These are phyloP conservation scores for Erythrophleum ivorense DNA, from an alignment of 331 rosid genomes.

Conservation along the genomic window DNA sequence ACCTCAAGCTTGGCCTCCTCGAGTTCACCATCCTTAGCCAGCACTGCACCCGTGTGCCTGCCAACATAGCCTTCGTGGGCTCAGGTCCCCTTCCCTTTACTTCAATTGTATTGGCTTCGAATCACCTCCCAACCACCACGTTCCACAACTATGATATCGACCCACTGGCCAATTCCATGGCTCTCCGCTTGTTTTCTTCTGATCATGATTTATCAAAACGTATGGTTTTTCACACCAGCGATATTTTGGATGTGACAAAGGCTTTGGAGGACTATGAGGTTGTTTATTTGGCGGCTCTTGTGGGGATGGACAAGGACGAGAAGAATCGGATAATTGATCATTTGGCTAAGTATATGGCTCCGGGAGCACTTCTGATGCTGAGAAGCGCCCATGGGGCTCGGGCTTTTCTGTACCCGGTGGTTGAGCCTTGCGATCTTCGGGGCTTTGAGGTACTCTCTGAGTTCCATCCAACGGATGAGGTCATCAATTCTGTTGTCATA, in stretches of 20 bases:
- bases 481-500: conserved; percentile 84
- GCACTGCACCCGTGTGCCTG: conserved; percentile 51
- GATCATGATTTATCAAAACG: conserved; percentile 71
- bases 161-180: conserved; percentile 68
- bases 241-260: conserved; percentile 59
- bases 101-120: conserved; percentile 78
- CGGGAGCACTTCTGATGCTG: conserved; percentile 74
- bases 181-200: conserved; percentile 53
- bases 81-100: conserved; percentile 95
- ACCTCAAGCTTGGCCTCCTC: conserved; percentile 77
- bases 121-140: conserved; percentile 61
- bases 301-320: conserved; percentile 76
- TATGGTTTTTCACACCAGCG: conserved; percentile 70
- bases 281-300: conserved; percentile 88
- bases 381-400: conserved; percentile 96
- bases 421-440: conserved; percentile 64
- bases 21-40: conserved; percentile 68
- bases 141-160: conserved; percentile 87
- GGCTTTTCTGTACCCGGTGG: conserved; percentile 87
- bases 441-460: conserved; percentile 85
- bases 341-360: conserved; percentile 69
- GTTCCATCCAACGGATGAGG: conserved; percentile 86
- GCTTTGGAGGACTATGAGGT: conserved; percentile 68
- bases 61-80: conserved; percentile 80
- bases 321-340: conserved; percentile 66